phyloP scores from a whole-genome alignment of 169 alveolate species.

The Besnoitia besnoiti region DNA sequence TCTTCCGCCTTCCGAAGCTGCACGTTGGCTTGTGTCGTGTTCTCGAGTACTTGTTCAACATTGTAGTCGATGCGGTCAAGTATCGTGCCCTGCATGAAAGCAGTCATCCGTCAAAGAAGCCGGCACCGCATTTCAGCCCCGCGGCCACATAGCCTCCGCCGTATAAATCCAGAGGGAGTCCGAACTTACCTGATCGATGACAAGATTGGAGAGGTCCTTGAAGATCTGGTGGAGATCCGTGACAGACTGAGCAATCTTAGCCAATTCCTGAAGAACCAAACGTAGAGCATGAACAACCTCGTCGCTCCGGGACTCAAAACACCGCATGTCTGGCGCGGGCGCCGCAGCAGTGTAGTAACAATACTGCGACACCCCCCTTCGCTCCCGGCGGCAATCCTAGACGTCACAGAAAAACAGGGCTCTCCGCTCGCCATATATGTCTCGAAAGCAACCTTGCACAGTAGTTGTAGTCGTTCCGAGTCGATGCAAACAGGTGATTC shows the following conservation, averaged over 20 bases:
- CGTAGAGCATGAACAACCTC: not conserved
- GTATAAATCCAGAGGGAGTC: not conserved
- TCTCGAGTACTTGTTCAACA: conserved; percentile 66
- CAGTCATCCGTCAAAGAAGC: not conserved
- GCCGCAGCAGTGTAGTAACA: not conserved
- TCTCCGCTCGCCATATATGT: too few species aligned
- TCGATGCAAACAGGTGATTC: not conserved
- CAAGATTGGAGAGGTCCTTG: conserved; percentile 67
- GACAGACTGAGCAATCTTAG: conserved; percentile 68
- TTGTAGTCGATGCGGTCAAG: conserved; percentile 74
- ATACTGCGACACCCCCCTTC: too few species aligned
- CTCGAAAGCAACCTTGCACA: too few species aligned
- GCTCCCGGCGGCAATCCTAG: not conserved
- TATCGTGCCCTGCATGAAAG: conserved; percentile 62
- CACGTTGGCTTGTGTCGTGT: conserved; percentile 63
- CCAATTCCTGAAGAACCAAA: conserved; percentile 54
- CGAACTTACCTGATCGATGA: conserved; percentile 68
- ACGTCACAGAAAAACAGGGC: too few species aligned
- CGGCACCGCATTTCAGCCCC: not conserved
- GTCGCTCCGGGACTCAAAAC: not conserved
- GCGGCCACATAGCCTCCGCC: not conserved
- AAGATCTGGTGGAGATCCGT: conserved; percentile 67
- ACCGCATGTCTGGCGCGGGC: not conserved
- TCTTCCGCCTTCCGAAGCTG: conserved; percentile 69
- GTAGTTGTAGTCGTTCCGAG: not conserved